Base-by-base conservation (phyloP, 352 stramenopile species). In the Halophytophthora polymorphica region DNA sequence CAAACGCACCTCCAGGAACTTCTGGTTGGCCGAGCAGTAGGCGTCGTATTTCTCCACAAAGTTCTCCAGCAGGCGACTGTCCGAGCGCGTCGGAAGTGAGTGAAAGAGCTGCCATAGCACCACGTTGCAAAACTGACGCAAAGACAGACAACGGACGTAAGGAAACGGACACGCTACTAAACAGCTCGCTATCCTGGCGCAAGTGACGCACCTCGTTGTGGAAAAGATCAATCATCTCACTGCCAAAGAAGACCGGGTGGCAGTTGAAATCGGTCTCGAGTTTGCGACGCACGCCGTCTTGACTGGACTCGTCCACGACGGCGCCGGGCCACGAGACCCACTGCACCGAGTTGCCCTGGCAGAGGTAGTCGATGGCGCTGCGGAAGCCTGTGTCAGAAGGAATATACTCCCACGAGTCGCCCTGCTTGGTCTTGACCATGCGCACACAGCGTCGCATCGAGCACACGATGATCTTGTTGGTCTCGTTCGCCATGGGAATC, bases 71-170 rank as follows among this genome's bases (percentile, higher is more conserved):
- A 89, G 42, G 0, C 73, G 73, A 39, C 61, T 84, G 64, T 91
- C 80, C 2, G 74, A 78, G 13, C 87, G 78, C 46, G 86, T 79
- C 28, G 87, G 84, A 6, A 96, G 67, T 48, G 90, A 96, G 58
- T 96, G 88, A 53, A 96, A 95, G 0, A 96, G 72, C 46, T 86
- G 88, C 88, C 88, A 96, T 3, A 96, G 65, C 45, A 96, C 83
- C 45, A 88, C 84, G 50, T 96, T 95, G 68, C 85, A 96, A 37
- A 96, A 93, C 59, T 93, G 61, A 15, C 64, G 18, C 18, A 39
- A 12, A 8, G 4, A 10, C 25, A 31, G 25, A 31, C 4, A 31
- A 31, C 4, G 8, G 8, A 31, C 25, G 25, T 31, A 23, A 43
- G 28, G 33, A 8, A 35, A 28, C 2, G 37, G 33, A 41, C 11